Evolutionary conservation across 2,329 filamentous ascomycete species (phyloP), one percentile per base, ranked within the genome.

Genomic region (Periglandula ipomoeae): DNA sequence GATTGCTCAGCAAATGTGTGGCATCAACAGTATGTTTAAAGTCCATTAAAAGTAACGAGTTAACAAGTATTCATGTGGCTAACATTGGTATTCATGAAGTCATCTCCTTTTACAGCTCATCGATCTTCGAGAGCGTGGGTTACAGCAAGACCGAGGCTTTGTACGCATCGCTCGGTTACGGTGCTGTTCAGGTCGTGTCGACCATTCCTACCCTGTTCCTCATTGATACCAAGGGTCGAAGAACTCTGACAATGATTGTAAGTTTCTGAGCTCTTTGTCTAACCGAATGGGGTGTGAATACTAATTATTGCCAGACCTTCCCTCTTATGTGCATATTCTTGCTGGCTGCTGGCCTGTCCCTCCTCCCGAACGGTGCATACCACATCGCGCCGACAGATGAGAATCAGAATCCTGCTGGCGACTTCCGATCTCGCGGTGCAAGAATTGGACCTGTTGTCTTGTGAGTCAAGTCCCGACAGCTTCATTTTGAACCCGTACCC

Each of bases 81-180:
- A 8, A 32, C 6, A 10, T 32, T 10, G 11, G 22, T 20, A 20
- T 15, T 5, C 24, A n/a, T n/a, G n/a, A n/a, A 59, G 54, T 86
- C 54, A 82, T 87, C 47, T 79, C 82, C 0, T 87, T 87, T 62
- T 87, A 87, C 64, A 81, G 75, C 2, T 81, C 78, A 0, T 80
- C 78, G 8, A 70, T 79, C 27, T 80, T 79, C 59, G 55, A 62
- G 17, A 61, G 81, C 1, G 76, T 79, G 9, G 79, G 79, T 10
- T 76, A 77, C 43, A 61, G 50, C 30, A 63, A 70, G 1, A 75
- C 72, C 46, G 64, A 73, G 22, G 76, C 83, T 0, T 60, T 72
- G 2, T 61, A 69, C 5, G 66, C 66, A 0, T 71, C 70, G 0
- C 62, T 70, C 22, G 70, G 70, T 2, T 71, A 67, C 34, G 69